A percentile compares a stretch with the other conserved stretches of the same genome.
Conservation (phyloP, 805 yeast species). For the Pichia deserticola region DNA sequence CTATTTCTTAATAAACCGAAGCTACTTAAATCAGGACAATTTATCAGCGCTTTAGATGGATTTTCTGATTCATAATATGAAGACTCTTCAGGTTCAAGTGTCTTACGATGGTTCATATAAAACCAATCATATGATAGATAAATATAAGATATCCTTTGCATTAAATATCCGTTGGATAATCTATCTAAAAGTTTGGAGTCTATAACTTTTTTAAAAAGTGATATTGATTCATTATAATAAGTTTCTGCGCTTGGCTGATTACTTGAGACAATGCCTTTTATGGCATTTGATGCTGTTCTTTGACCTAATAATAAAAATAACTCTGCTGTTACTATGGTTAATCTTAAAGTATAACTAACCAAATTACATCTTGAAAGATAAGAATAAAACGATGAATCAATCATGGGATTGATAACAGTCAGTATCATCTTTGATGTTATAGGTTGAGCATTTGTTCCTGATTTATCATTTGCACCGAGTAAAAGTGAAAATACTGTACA, state of each 20-base stretch:
- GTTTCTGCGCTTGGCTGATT: conserved; percentile 21
- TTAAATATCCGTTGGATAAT: conserved; percentile 32
- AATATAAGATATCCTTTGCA: conserved; percentile 32
- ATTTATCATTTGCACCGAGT: conserved; percentile 39
- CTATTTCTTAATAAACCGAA: conserved; percentile 56
- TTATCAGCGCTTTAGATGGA: conserved; percentile 23
- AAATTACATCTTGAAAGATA: conserved; percentile 64
- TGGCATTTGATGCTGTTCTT: conserved; percentile 16
- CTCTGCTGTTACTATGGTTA: conserved; percentile 62
- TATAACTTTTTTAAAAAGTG: conserved; percentile 35
- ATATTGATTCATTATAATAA: conserved; percentile 40
- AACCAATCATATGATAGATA: conserved; percentile 19
- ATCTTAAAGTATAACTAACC: conserved; percentile 63
- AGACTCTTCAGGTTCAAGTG: not conserved
- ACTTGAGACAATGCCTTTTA: not conserved
- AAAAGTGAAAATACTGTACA: conserved; percentile 72
- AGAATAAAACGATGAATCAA: conserved; percentile 70
- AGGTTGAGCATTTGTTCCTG: conserved; percentile 23
- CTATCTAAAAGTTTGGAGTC: conserved; percentile 40
- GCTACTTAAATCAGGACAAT: conserved; percentile 34
- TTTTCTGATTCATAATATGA: conserved; percentile 31
- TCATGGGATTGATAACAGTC: conserved; percentile 49
- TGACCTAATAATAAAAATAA: conserved; percentile 42
- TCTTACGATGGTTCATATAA: too few relatives aligned
- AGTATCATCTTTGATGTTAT: conserved; percentile 39